Evolutionary conservation across 345 rosid species (phyloP).

Genomic region (Physaria fendleri): DNA sequence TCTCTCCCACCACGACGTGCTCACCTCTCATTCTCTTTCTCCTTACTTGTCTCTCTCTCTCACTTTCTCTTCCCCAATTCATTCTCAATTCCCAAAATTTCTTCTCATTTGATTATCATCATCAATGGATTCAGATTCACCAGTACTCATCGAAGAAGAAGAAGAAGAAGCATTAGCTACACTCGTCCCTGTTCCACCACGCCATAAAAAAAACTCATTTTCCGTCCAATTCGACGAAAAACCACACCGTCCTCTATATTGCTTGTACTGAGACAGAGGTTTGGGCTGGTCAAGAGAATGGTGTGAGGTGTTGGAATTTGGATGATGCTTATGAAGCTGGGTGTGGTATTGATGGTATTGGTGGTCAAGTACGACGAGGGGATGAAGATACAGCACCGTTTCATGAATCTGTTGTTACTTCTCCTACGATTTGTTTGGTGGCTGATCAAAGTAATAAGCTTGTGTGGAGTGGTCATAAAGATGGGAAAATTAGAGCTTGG

Average conservation of each 20-base stretch:
- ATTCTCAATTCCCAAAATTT: not conserved
- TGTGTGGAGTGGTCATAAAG: slow-evolving; percentile 90
- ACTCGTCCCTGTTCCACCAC: slow-evolving; percentile 32
- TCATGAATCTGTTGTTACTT: slow-evolving; percentile 59
- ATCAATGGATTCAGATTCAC: slow-evolving; percentile 29
- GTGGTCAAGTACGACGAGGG: slow-evolving; percentile 63
- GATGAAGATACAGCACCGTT: slow-evolving; percentile 98
- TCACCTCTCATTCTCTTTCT: slow-evolving; percentile 25
- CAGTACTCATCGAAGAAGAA: slow-evolving; percentile 40
- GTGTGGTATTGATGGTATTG: slow-evolving; percentile 44
- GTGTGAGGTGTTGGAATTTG: slow-evolving; percentile 72
- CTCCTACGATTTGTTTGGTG: slow-evolving; percentile 70
- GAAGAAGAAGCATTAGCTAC: slow-evolving; percentile 44
- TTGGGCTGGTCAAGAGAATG: slow-evolving; percentile 92
- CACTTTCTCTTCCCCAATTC: not conserved
- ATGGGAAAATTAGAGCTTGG: slow-evolving; percentile 81
- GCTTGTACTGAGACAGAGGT: slow-evolving; percentile 77
- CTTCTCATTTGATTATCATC: not conserved
- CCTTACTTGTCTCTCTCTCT: not conserved
- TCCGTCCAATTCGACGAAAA: slow-evolving; percentile 50
- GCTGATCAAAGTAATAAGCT: slow-evolving; percentile 51
- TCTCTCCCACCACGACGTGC: slow-evolving; percentile 20
- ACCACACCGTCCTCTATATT: slow-evolving; percentile 40
- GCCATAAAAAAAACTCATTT: slow-evolving; percentile 44
- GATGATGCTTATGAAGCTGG: slow-evolving; percentile 59